A percentile compares a stretch with the other conserved stretches of the same genome.
Conservation (phyloP, 2,329 filamentous ascomycete genomes). For the Cryphonectria japonica region DNA sequence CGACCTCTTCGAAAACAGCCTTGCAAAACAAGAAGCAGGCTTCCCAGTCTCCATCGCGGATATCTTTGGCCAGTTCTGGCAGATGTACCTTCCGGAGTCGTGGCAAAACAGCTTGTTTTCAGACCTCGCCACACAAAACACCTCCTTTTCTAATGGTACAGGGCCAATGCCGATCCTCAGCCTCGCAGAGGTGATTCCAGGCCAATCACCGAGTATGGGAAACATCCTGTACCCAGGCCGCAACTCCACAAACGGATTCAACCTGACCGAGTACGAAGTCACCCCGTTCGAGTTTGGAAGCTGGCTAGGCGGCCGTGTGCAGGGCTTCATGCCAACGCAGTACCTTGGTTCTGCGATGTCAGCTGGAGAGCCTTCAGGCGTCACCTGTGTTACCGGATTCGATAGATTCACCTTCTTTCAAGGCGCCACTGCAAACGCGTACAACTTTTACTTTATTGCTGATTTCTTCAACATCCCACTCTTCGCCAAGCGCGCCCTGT, state of each 20-base stretch:
- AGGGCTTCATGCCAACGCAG: conserved; percentile 37
- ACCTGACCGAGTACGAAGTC: conserved; percentile 39
- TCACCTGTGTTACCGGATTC: conserved; percentile 39
- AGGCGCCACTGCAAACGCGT: conserved; percentile 37
- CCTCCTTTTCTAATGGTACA: conserved; percentile 27
- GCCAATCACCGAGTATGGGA: conserved; percentile 35
- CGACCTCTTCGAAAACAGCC: neutral
- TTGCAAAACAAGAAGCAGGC: neutral
- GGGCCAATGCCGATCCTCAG: conserved; percentile 37
- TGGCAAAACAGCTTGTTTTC: conserved; percentile 33
- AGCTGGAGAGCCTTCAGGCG: conserved; percentile 31
- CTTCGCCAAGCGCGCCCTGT: neutral
- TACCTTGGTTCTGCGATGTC: conserved; percentile 38
- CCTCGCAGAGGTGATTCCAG: conserved; percentile 37
- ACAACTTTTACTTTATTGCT: conserved; percentile 36
- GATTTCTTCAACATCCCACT: conserved; percentile 34
- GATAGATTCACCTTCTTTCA: conserved; percentile 39
- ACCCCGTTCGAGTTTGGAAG: conserved; percentile 41
- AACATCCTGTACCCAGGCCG: conserved; percentile 36
- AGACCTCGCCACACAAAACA: conserved; percentile 38
- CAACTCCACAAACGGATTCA: conserved; percentile 36
- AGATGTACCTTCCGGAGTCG: neutral
- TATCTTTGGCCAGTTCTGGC: conserved; percentile 3
- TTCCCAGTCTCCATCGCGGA: neutral
- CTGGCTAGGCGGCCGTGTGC: conserved; percentile 37